phyloP scores from a whole-genome alignment of 331 rosid species.

The Erythrophleum ivorense region DNA sequence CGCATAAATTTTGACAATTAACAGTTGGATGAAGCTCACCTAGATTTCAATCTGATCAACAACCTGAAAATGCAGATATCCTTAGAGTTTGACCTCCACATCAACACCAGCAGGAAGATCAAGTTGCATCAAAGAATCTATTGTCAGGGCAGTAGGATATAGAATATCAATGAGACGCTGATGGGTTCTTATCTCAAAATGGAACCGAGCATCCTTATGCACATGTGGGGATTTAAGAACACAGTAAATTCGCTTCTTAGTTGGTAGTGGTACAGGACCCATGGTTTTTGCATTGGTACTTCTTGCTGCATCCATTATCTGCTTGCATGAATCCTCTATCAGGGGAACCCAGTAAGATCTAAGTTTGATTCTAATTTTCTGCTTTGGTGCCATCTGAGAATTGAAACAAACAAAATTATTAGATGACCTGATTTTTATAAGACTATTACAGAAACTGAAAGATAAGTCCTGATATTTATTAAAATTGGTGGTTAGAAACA shows the following conservation, averaged over 20 bases:
- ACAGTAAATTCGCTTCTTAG: slow-evolving; percentile 84
- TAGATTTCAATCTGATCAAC: slow-evolving; percentile 28
- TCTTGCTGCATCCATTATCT: slow-evolving; percentile 93
- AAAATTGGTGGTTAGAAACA: slow-evolving; percentile 1
- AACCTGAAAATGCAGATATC: slow-evolving; percentile 45
- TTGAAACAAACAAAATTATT: slow-evolving; percentile 25
- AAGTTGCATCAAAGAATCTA: slow-evolving; percentile 93
- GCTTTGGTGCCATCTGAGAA: slow-evolving; percentile 89
- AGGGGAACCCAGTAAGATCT: slow-evolving; percentile 92
- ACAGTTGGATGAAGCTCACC: slow-evolving; percentile 38
- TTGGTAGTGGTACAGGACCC: slow-evolving; percentile 99
- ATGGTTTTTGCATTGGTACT: slow-evolving; percentile 95
- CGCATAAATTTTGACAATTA: slow-evolving; percentile 19
- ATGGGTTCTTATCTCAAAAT: slow-evolving; percentile 93
- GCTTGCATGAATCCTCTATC: slow-evolving; percentile 99
- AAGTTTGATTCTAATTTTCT: slow-evolving; percentile 93
- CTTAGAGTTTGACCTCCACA: slow-evolving; percentile 94
- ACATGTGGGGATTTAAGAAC: slow-evolving; percentile 94
- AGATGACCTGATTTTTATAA: slow-evolving; percentile 30
- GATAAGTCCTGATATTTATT: neutral
- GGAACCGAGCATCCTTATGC: slow-evolving; percentile 93
- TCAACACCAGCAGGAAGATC: slow-evolving; percentile 99
- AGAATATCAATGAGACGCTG: slow-evolving; percentile 95
- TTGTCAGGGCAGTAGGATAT: slow-evolving; percentile 97
- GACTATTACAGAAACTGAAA: slow-evolving; percentile 2